Conservation (phyloP, 495 filamentous ascomycete species). For the Penicillium samsonianum region DNA sequence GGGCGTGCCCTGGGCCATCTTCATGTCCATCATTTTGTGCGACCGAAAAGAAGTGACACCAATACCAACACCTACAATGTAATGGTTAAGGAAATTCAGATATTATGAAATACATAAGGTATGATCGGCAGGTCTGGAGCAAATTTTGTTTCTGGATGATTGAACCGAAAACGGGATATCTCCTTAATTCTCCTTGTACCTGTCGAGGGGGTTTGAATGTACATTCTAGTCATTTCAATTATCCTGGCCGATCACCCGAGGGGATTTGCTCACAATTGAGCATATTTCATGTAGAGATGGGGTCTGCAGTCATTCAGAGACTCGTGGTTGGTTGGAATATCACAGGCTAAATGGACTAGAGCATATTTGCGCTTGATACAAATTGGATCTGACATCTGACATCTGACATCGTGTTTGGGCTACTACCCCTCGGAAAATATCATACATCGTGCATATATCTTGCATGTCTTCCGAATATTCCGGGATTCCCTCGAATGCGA, state of each 20-base stretch:
- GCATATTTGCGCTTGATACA: constrained; percentile 11
- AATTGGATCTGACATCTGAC: background rate
- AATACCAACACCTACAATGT: background rate
- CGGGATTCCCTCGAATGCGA: constrained; percentile 15
- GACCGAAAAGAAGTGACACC: background rate
- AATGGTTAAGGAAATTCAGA: background rate
- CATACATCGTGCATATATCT: background rate
- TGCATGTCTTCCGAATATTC: background rate
- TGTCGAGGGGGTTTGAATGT: background rate
- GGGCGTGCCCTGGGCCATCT: constrained; percentile 24
- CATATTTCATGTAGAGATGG: constrained; percentile 21
- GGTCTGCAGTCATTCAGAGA: background rate
- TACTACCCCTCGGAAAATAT: background rate
- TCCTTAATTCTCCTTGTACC: background rate
- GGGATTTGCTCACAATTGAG: constrained; percentile 35
- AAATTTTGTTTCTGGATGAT: background rate
- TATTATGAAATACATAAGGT: background rate
- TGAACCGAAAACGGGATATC: constrained; percentile 13
- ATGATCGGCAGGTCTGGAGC: background rate
- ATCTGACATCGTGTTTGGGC: background rate
- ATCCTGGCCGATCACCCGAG: constrained; percentile 9
- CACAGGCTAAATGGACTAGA: background rate
- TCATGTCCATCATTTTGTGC: constrained; percentile 28
- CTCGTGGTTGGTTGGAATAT: constrained; percentile 1
- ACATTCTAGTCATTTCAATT: constrained; percentile 11